These are phyloP conservation scores for Cladosporium oxysporum DNA, from an alignment of 2,329 filamentous ascomycete species.

Conservation along the genomic window DNA sequence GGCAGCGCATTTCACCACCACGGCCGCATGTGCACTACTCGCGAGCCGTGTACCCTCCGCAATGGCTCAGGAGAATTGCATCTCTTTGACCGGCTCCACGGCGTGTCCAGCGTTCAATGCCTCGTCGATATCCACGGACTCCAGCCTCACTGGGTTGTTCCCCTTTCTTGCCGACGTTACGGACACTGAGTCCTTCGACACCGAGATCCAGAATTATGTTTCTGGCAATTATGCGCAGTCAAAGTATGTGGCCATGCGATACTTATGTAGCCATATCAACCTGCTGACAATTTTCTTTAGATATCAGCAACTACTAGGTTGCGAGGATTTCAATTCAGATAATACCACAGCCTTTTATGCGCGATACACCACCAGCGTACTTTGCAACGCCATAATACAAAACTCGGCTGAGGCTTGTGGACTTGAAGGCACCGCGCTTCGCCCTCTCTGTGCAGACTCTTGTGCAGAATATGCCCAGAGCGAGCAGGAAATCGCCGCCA, in stretches of 20 bases:
- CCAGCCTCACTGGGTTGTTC: constrained; percentile 61
- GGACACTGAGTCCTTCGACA: constrained; percentile 74
- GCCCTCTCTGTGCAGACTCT: constrained; percentile 83
- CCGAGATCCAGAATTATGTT: constrained; percentile 71
- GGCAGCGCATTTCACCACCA: constrained; percentile 21
- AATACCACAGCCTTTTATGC: constrained; percentile 85
- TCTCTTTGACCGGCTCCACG: constrained; percentile 70
- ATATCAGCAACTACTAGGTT: constrained; percentile 80
- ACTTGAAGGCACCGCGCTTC: constrained; percentile 63
- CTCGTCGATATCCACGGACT: constrained; percentile 69
- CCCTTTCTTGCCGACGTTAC: constrained; percentile 84
- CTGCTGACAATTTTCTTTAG: constrained; percentile 53
- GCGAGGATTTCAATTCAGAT: constrained; percentile 71
- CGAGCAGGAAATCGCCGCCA: constrained; percentile 79
- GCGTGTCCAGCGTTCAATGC: constrained; percentile 71
- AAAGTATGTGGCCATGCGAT: constrained; percentile 61
- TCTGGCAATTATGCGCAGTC: constrained; percentile 70
- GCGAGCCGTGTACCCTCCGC: constrained; percentile 29
- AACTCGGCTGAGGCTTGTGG: constrained; percentile 74
- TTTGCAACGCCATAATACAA: constrained; percentile 94
- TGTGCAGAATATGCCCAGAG: constrained; percentile 87
- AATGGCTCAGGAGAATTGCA: constrained; percentile 52
- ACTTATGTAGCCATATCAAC: background rate
- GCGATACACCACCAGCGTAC: constrained; percentile 84
- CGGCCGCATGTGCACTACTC: constrained; percentile 25